A percentile compares a stretch with the other conserved stretches of the same genome.
Conservation (phyloP, 1,139 yeast genomes). For the Magnusiomyces paraingens region DNA sequence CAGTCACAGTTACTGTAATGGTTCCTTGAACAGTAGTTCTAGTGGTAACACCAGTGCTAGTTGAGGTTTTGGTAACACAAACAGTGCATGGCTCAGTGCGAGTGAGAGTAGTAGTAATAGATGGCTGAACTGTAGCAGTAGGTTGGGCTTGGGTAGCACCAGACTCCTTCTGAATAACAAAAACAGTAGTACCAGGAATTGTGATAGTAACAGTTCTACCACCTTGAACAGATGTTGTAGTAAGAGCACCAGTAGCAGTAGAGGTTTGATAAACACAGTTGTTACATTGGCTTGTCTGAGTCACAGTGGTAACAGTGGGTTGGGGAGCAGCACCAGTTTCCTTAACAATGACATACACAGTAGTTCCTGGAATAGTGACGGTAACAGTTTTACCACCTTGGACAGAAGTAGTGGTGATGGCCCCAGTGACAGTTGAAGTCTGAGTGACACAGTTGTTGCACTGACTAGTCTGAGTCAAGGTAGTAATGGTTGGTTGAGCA, state of each 20-base stretch:
- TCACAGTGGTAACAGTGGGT: neutral
- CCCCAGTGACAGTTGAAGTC: neutral
- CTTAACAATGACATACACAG: neutral
- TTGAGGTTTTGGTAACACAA: neutral
- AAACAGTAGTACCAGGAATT: neutral
- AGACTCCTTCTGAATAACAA: neutral
- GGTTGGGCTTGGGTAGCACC: neutral
- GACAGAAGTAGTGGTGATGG: neutral
- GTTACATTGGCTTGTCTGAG: neutral
- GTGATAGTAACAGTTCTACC: neutral
- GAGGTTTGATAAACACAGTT: neutral
- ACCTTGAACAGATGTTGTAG: neutral
- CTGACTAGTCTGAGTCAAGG: neutral
- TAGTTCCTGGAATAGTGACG: too few species aligned
- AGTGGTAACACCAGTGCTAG: neutral
- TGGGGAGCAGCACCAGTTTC: neutral
- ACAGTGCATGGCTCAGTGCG: neutral
- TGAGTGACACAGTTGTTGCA: neutral
- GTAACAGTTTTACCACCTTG: neutral
- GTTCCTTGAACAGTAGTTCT: neutral
- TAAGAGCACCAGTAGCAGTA: neutral
- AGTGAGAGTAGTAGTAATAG: neutral
- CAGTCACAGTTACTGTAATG: conserved; percentile 1
- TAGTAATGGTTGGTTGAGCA: neutral
- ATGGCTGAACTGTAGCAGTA: neutral